Percentiles rank a stretch among this genome's conserved stretches.
Evolutionary conservation across 371 early-diverging fungal genomes (phyloP).

Genomic region (Mucor circinelloides): DNA sequence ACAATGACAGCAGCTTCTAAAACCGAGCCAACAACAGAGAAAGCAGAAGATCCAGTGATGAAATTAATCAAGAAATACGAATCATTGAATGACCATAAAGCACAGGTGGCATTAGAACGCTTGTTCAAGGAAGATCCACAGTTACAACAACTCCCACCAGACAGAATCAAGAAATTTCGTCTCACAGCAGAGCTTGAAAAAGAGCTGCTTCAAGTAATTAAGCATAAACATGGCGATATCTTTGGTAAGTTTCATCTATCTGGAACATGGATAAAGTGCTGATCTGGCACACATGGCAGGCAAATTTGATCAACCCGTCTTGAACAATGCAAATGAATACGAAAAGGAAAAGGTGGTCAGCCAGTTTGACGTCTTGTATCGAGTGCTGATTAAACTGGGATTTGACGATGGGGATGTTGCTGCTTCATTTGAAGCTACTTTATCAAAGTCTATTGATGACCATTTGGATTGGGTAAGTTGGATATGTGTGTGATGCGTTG

Average conservation of each 20-base stretch:
- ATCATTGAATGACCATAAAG: constrained; percentile 26
- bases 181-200: constrained; percentile 25
- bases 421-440: constrained; percentile 47
- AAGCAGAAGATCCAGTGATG: constrained; percentile 7
- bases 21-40: neutral
- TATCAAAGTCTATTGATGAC: constrained; percentile 48
- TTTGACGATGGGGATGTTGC: constrained; percentile 53
- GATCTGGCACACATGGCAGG: neutral
- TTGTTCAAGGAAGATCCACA: constrained; percentile 15
- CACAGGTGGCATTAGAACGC: constrained; percentile 14
- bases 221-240: constrained; percentile 4
- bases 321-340: constrained; percentile 2
- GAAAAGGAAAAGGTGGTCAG: constrained; percentile 46
- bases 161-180: constrained; percentile 17
- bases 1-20: neutral
- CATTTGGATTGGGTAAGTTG: constrained; percentile 62
- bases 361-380: constrained; percentile 55
- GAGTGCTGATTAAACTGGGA: constrained; percentile 50
- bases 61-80: constrained; percentile 20
- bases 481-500: neutral
- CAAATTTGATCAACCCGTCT: neutral
- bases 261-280: neutral
- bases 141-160: neutral
- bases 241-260: neutral
- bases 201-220: constrained; percentile 25